Percentiles rank a stretch among this genome's conserved stretches.
These are phyloP conservation scores for Solanum dulcamara DNA, from an alignment of 257 asterid species.

Conservation along the genomic window DNA sequence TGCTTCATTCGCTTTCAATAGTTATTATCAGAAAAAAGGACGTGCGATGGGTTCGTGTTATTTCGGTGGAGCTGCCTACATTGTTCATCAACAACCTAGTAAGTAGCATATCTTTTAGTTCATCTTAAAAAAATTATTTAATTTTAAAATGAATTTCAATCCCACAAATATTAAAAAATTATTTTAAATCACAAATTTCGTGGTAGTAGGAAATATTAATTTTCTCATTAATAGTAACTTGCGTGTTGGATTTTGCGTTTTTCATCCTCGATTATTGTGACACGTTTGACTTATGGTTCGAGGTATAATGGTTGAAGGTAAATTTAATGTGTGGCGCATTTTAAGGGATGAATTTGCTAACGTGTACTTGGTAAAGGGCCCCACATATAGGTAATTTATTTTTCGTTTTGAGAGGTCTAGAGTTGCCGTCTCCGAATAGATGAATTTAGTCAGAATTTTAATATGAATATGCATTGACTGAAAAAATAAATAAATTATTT, in stretches of 20 bases:
- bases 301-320: background rate
- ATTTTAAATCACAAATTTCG: no score
- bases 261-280: background rate
- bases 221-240: no score
- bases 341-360: slow-evolving; percentile 12
- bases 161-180: no score
- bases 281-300: background rate
- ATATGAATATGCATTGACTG: no score
- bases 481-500: no score
- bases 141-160: no score
- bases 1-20: slow-evolving; percentile 87
- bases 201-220: no score
- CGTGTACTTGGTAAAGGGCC: slow-evolving; percentile 10
- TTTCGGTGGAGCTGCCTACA: slow-evolving; percentile 78
- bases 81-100: slow-evolving; percentile 70
- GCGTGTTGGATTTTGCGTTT: background rate
- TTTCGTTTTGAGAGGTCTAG: no score
- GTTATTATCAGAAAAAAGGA: slow-evolving; percentile 69
- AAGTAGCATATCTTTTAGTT: slow-evolving; percentile 22
- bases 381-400: background rate
- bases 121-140: no score
- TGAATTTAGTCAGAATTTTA: no score
- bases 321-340: slow-evolving; percentile 8
- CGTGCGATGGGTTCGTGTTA: slow-evolving; percentile 68
- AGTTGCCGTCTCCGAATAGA: no score